These are phyloP conservation scores for Medicago truncatula DNA, from an alignment of 306 rosid genomes.

Conservation along the genomic window MtrunA17r5.0-ANR NC_053043.1:2754001-2754500, in stretches of 20 bases:
- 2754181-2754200: not conserved
- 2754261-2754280: constrained; percentile 34
- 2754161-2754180: not conserved
- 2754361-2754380: not conserved
- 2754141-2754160: constrained; percentile 24
- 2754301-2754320: constrained; percentile 36
- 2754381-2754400: not conserved
- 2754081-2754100: constrained; percentile 39
- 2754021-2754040: constrained; percentile 49
- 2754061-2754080: constrained; percentile 47
- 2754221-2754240: constrained; percentile 49
- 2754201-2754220: not conserved
- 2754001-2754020: constrained; percentile 44
- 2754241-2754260: constrained; percentile 49
- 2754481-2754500: no score
- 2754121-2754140: constrained; percentile 27
- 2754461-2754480: no score
- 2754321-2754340: constrained; percentile 40
- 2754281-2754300: constrained; percentile 42
- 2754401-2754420: not conserved
- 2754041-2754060: constrained; percentile 44
- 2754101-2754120: constrained; percentile 48
- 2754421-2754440: not conserved
- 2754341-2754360: constrained; percentile 7
- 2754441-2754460: no score